phyloP scores from a whole-genome alignment of 768 basidiomycete species.

The Rhizopogon rudus region DNA sequence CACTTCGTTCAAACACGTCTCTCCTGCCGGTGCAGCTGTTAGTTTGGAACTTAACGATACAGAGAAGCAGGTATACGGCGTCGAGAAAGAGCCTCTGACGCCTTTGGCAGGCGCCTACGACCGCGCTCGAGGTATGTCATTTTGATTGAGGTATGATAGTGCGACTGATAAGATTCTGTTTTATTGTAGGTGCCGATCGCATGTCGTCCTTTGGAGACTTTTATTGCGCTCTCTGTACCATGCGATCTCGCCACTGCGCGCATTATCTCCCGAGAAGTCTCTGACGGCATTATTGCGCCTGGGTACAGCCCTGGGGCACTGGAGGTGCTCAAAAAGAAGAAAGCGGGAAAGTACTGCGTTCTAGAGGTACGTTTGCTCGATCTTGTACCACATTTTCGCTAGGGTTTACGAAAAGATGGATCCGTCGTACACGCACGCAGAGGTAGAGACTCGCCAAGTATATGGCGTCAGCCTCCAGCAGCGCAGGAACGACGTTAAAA shows the following conservation, averaged over 20 bases:
- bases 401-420: too few species aligned
- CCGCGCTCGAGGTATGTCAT: conserved; percentile 75
- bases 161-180: neutral
- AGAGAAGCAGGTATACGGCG: conserved; percentile 94
- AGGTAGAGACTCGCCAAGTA: conserved; percentile 70
- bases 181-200: conserved; percentile 76
- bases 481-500: conserved; percentile 84
- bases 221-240: conserved; percentile 89
- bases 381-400: too few species aligned
- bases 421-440: too few species aligned
- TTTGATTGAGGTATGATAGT: neutral
- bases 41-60: conserved; percentile 76
- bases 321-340: conserved; percentile 91
- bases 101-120: conserved; percentile 92
- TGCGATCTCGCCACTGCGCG: conserved; percentile 83
- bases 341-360: conserved; percentile 97
- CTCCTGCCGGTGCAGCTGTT: conserved; percentile 94
- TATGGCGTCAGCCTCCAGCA: conserved; percentile 91
- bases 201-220: conserved; percentile 99
- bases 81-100: conserved; percentile 87
- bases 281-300: conserved; percentile 96
- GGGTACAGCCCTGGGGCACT: conserved; percentile 87
- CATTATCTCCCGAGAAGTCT: conserved; percentile 98
- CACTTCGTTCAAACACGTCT: conserved; percentile 99
- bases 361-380: conserved; percentile 57